A percentile compares a stretch with the other conserved stretches of the same genome.
These are phyloP conservation scores for Aspergillus candidus DNA, from an alignment of 2,329 filamentous ascomycete species.

Conservation along the genomic window DNA sequence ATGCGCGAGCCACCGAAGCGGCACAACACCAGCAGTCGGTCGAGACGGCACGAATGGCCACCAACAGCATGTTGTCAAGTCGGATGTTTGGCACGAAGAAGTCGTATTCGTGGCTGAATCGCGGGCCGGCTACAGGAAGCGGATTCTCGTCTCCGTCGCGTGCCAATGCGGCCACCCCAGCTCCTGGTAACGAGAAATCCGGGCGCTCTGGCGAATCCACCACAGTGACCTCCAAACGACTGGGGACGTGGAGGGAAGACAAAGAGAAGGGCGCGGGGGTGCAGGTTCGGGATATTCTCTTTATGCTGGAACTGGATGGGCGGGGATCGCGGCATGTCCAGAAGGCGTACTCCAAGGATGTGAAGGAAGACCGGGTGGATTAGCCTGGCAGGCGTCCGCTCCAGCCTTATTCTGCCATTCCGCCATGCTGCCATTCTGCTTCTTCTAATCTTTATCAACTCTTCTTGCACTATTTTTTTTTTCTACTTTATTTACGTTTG, in stretches of 20 bases:
- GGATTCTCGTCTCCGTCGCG: conserved; percentile 36
- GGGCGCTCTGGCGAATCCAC: conserved; percentile 25
- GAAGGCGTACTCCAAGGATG: conserved; percentile 38
- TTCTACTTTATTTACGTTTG: conserved; percentile 3
- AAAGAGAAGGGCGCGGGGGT: conserved; percentile 69
- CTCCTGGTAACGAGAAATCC: conserved; percentile 25
- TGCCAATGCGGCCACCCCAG: conserved; percentile 24
- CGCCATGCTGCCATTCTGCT: conserved; percentile 2
- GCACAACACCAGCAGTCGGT: conserved; percentile 78
- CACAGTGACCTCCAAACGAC: conserved; percentile 48
- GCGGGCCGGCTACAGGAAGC: conserved; percentile 28
- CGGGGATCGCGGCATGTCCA: conserved; percentile 41
- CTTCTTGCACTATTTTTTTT: conserved; percentile 3
- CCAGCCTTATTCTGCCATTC: not conserved
- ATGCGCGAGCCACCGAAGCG: conserved; percentile 67
- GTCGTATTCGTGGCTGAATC: conserved; percentile 45
- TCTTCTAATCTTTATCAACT: conserved; percentile 17
- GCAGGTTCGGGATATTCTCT: conserved; percentile 76
- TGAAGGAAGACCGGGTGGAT: conserved; percentile 34
- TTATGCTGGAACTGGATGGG: conserved; percentile 73
- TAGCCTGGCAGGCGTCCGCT: conserved; percentile 7
- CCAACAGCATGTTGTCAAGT: conserved; percentile 55
- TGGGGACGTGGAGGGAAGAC: conserved; percentile 74
- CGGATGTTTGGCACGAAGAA: conserved; percentile 44
- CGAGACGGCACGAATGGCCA: conserved; percentile 69